Percentiles rank a stretch among this genome's conserved stretches.
Conservation (phyloP, 176 grass and related monocot genomes). For the Leersia perrieri region DNA sequence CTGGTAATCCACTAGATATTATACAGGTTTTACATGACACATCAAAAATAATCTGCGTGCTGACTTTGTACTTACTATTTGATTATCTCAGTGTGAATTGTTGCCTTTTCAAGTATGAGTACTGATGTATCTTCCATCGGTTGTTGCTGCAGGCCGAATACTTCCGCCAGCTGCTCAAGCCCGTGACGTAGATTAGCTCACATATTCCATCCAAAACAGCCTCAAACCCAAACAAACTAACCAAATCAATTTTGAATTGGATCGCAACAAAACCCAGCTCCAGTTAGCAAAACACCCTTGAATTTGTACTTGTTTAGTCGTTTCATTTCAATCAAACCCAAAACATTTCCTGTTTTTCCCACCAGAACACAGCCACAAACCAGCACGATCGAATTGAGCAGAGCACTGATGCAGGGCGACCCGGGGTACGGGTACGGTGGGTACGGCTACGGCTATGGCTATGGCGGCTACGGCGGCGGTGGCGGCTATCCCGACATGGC, state of each 20-base stretch:
- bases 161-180: conserved; percentile 93
- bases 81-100: not conserved
- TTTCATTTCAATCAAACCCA: not conserved
- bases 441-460: conserved; percentile 27
- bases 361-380: not conserved
- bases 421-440: conserved; percentile 53
- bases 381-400: not conserved
- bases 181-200: conserved; percentile 64
- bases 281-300: not conserved
- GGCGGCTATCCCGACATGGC: conserved; percentile 46
- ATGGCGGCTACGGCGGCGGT: conserved; percentile 39
- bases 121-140: not conserved
- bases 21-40: not conserved
- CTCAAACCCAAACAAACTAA: conserved; percentile 11
- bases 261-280: not conserved
- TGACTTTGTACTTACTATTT: not conserved
- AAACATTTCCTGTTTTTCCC: not conserved
- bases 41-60: not conserved
- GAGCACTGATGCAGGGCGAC: conserved; percentile 59
- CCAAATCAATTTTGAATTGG: conserved; percentile 29
- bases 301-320: conserved; percentile 5
- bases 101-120: not conserved
- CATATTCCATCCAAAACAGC: not conserved
- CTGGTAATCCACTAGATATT: not conserved
- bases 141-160: conserved; percentile 60